Base-by-base conservation (phyloP, 2,329 filamentous ascomycete genomes). In the Dactylellina parvicollis region DNA sequence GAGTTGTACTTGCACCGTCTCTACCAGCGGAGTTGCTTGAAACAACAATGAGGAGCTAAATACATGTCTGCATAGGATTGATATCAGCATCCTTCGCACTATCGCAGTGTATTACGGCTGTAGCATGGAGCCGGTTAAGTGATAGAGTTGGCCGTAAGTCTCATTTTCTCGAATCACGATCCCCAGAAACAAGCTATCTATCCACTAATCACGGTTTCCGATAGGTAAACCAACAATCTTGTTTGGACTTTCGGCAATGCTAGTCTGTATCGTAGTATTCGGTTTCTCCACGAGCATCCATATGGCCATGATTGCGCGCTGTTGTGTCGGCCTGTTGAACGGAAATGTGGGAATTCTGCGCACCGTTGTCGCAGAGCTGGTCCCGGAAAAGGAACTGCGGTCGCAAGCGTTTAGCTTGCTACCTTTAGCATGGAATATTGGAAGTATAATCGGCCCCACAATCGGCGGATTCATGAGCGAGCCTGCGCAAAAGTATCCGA, bases 371-470 rank as follows among this genome's bases (percentile, higher is more conserved):
- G 92, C 90, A 28, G 93, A 97, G 80, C 81, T 96, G 64, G 90
- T 96, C 56, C 90, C 86, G 32, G 91, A 89, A 66, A 91, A 91
- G 12, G 90, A 93, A 78, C 91, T 12, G 24, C 20, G 14, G n/a
- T 49, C 71, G 2, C 55, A 55, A 28, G 93, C 93, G 24, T 96
- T 93, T 80, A 88, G 92, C 1, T 87, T 96, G 46, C 96, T 97
- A 92, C 93, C 93, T 0, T 96, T 96, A 79, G 90, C 96, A 5
- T 97, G 93, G 92, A 90, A 87, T 49, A 89, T 96, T 56, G 93
- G 93, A 22, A 96, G 92, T 9, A 96, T 96, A 75, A 85, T 96
- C 59, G 93, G 93, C 0, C 91, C 93, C 75, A 91, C 90, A 4
- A 92, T 97, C 76, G 94, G 94, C 69, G 94, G 94, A 30, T 87